Evolutionary conservation across 352 stramenopile species (phyloP).

Genomic region (Pythium oligandrum): DNA sequence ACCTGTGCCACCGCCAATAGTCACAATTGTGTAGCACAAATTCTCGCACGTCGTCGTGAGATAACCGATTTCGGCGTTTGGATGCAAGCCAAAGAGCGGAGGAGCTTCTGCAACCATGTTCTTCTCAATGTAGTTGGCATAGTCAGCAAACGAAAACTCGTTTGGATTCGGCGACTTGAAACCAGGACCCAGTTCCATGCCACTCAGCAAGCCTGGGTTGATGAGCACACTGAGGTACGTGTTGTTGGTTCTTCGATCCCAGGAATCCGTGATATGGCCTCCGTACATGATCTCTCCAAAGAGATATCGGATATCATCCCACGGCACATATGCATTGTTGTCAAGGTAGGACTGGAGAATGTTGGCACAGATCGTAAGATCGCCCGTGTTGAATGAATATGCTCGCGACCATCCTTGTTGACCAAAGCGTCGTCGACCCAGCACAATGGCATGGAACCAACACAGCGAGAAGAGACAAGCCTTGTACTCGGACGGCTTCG

Average conservation of each 20-base stretch:
- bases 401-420: constrained; percentile 93
- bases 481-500: constrained; percentile 90
- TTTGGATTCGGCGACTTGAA: constrained; percentile 91
- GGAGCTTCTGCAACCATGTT: constrained; percentile 91
- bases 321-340: constrained; percentile 89
- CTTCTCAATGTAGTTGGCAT: constrained; percentile 92
- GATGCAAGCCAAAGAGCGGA: constrained; percentile 92
- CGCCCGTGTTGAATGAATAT: constrained; percentile 95
- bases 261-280: constrained; percentile 94
- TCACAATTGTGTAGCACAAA: constrained; percentile 93
- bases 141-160: constrained; percentile 79
- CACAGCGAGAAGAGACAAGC: constrained; percentile 93
- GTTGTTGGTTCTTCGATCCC: constrained; percentile 95
- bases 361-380: constrained; percentile 94
- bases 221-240: constrained; percentile 91
- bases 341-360: constrained; percentile 93
- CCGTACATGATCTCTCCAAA: constrained; percentile 98
- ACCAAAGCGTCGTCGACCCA: constrained; percentile 89
- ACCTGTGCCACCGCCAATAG: constrained; percentile 73
- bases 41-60: constrained; percentile 90
- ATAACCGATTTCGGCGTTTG: constrained; percentile 95
- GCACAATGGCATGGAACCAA: constrained; percentile 95
- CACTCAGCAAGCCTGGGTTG: constrained; percentile 76
- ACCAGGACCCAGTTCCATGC: constrained; percentile 91
- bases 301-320: constrained; percentile 95